phyloP scores from a whole-genome alignment of 495 filamentous ascomycete species.

The Podospora didyma region DNA sequence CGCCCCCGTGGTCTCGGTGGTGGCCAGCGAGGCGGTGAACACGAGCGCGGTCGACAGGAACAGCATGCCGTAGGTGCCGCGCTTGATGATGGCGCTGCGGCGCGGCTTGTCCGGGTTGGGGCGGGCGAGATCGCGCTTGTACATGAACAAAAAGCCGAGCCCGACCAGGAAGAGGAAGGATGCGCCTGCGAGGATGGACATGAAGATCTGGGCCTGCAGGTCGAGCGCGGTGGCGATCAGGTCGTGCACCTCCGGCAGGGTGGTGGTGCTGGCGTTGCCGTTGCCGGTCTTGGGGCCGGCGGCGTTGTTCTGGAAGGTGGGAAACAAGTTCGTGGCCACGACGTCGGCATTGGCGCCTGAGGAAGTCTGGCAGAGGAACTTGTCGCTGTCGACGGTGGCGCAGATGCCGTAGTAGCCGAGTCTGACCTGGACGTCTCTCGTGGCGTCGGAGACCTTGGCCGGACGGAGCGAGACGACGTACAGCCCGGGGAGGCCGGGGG shows the following conservation, averaged over 20 bases:
- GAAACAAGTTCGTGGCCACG: constrained; percentile 12
- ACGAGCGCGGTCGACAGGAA: constrained; percentile 17
- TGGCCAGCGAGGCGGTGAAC: constrained; percentile 24
- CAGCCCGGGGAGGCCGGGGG: constrained; percentile 26
- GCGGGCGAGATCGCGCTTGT: constrained; percentile 14
- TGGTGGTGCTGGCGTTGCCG: not conserved
- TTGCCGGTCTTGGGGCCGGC: constrained; percentile 5
- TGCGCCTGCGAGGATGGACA: constrained; percentile 18
- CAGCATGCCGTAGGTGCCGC: constrained; percentile 19
- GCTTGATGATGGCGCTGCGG: constrained; percentile 17
- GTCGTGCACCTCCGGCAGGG: constrained; percentile 10
- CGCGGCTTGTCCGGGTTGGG: constrained; percentile 10
- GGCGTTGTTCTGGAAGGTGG: not conserved
- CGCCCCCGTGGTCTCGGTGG: constrained; percentile 17
- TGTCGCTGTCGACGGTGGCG: constrained; percentile 16
- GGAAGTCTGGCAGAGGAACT: constrained; percentile 19
- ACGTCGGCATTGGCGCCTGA: constrained; percentile 8
- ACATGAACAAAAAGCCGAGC: constrained; percentile 14
- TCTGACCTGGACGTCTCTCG: constrained; percentile 16
- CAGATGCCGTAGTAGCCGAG: constrained; percentile 37
- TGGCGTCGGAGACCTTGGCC: constrained; percentile 13
- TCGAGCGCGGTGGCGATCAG: constrained; percentile 21
- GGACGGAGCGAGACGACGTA: constrained; percentile 25
- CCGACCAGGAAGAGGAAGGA: constrained; percentile 32
- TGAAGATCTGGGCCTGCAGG: constrained; percentile 22